Percentiles rank a stretch among this genome's conserved stretches.
Conservation (phyloP, 805 yeast species). For the Zygosaccharomyces siamensis region DNA sequence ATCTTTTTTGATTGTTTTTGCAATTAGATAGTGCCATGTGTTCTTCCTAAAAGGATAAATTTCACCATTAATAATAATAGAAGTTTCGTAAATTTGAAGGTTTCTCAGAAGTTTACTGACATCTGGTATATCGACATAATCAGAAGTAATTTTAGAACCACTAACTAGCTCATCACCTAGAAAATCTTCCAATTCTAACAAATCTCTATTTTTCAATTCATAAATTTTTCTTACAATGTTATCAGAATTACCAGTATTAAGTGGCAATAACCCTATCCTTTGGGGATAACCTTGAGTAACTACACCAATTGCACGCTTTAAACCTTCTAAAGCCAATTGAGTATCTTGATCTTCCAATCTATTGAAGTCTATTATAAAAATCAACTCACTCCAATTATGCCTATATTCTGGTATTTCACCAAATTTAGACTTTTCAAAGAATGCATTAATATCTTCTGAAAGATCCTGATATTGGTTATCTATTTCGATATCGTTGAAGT, state of each 20-base stretch:
- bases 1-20: slow-evolving; percentile 54
- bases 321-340: slow-evolving; percentile 43
- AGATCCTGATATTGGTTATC: slow-evolving; percentile 52
- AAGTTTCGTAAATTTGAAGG: slow-evolving; percentile 44
- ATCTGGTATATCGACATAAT: slow-evolving; percentile 20
- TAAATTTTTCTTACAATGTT: slow-evolving; percentile 24
- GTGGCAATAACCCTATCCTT: slow-evolving; percentile 78
- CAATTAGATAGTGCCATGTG: slow-evolving; percentile 51
- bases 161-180: slow-evolving; percentile 17
- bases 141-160: slow-evolving; percentile 10
- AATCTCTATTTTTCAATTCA: slow-evolving; percentile 19
- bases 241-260: slow-evolving; percentile 30
- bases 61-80: slow-evolving; percentile 70
- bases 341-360: slow-evolving; percentile 33
- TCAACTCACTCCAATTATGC: slow-evolving; percentile 70
- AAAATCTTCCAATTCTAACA: slow-evolving; percentile 16
- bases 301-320: slow-evolving; percentile 46
- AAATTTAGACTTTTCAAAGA: slow-evolving; percentile 42
- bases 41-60: slow-evolving; percentile 46
- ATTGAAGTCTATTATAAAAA: slow-evolving; percentile 62
- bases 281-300: slow-evolving; percentile 61
- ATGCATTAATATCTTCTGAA: slow-evolving; percentile 43
- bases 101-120: slow-evolving; percentile 29
- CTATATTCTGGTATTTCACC: slow-evolving; percentile 65
- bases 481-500: slow-evolving; percentile 69